These are phyloP conservation scores for Verticillium longisporum DNA, from an alignment of 2,329 filamentous ascomycete genomes.

Conservation along the genomic window DNA sequence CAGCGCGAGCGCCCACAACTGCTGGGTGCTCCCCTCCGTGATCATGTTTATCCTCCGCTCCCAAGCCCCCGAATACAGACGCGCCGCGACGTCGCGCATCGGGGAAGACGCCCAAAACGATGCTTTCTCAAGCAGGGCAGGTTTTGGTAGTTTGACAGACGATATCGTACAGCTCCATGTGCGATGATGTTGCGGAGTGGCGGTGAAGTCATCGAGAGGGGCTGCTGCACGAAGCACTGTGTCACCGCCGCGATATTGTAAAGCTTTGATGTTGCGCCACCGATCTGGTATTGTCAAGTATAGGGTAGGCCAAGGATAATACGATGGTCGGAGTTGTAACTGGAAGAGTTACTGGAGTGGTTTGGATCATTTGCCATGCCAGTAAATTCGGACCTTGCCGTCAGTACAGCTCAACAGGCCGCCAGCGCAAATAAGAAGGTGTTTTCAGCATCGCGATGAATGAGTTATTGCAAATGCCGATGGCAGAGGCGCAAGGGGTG, in stretches of 20 bases:
- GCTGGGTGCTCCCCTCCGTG: not conserved
- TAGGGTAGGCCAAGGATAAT: too few relatives aligned
- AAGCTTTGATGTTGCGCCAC: not conserved
- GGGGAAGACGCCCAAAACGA: not conserved
- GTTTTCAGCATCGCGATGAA: not conserved
- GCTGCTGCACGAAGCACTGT: too few relatives aligned
- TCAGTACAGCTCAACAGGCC: not conserved
- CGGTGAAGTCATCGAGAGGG: too few relatives aligned
- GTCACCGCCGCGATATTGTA: not conserved
- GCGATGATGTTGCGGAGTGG: too few relatives aligned
- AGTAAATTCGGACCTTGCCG: not conserved
- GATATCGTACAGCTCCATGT: too few relatives aligned
- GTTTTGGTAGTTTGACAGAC: not conserved
- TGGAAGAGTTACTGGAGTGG: not conserved
- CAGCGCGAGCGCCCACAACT: not conserved
- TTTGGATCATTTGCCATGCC: not conserved
- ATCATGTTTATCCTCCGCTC: not conserved
- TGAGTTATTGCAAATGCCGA: not conserved
- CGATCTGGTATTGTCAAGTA: not conserved
- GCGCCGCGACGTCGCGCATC: too few relatives aligned
- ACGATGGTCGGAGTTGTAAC: not conserved
- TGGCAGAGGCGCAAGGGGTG: not conserved
- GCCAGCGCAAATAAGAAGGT: not conserved
- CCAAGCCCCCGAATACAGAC: too few relatives aligned
- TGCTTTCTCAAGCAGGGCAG: not conserved